Percentiles rank a stretch among this genome's conserved stretches.
Evolutionary conservation across 495 filamentous ascomycete species (phyloP).

Genomic region (Neurospora discreta): DNA sequence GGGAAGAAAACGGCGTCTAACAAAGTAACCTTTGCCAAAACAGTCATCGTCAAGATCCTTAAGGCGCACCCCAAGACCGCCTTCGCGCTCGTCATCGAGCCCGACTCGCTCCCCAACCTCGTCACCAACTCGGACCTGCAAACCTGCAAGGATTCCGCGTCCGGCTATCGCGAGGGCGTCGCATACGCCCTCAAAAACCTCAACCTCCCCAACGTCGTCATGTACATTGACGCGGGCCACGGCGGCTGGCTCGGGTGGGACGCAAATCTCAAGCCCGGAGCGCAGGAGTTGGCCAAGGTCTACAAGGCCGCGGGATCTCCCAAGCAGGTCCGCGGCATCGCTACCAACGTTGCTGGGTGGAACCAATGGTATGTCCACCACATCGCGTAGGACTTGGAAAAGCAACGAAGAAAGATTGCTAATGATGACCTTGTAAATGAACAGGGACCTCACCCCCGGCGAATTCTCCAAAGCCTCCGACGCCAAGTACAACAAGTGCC

Average conservation of each 20-base stretch:
- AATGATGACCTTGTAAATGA: conserved; percentile 8
- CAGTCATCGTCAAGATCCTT: conserved; percentile 45
- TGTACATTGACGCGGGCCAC: conserved; percentile 78
- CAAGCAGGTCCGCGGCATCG: conserved; percentile 55
- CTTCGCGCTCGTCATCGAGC: conserved; percentile 52
- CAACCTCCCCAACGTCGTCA: conserved; percentile 66
- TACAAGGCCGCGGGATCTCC: conserved; percentile 58
- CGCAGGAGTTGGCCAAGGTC: conserved; percentile 52
- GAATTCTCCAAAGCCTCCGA: conserved; percentile 53
- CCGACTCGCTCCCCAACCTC: conserved; percentile 70
- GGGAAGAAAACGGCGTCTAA: no score
- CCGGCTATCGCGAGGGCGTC: conserved; percentile 56
- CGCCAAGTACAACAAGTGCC: conserved; percentile 43
- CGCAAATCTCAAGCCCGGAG: conserved; percentile 63
- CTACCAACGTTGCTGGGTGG: conserved; percentile 73
- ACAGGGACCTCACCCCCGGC: conserved; percentile 44
- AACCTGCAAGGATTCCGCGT: conserved; percentile 52
- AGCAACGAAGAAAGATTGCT: not conserved
- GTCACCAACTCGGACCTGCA: conserved; percentile 58
- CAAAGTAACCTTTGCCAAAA: not conserved
- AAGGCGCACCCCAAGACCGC: conserved; percentile 44
- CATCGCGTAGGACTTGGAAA: not conserved
- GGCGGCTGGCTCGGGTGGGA: conserved; percentile 78
- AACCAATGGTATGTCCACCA: conserved; percentile 44
- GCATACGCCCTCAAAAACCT: conserved; percentile 61